A percentile compares a stretch with the other conserved stretches of the same genome.
phyloP scores from a whole-genome alignment of 805 yeast genomes.

The Candida hungchunana region DNA sequence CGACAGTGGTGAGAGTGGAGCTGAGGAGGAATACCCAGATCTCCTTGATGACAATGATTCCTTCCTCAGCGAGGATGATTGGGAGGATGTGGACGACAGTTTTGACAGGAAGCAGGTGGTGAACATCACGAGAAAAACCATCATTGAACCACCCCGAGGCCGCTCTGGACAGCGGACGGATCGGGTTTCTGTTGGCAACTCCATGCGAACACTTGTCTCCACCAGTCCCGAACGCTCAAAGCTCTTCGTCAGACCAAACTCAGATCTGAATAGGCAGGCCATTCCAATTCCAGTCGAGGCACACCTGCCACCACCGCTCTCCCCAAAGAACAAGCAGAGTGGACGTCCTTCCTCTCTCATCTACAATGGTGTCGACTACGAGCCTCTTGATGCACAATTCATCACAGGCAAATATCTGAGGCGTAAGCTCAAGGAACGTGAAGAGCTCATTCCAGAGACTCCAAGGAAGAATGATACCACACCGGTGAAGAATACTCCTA shows the following conservation, averaged over 20 bases:
- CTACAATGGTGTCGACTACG: conserved; percentile 35
- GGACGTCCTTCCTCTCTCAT: conserved; percentile 29
- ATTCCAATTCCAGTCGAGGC: conserved; percentile 37
- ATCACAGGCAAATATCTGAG: conserved; percentile 8
- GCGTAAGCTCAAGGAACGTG: conserved; percentile 2
- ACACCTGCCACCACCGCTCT: conserved; percentile 34
- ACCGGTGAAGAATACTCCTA: conserved; percentile 6
- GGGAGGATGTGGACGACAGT: conserved; percentile 10
- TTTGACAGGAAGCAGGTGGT: conserved; percentile 12
- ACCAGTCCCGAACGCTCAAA: conserved; percentile 21
- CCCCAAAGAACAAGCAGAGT: conserved; percentile 30
- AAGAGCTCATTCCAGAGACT: neutral
- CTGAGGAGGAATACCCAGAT: neutral
- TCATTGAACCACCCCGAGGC: conserved; percentile 11
- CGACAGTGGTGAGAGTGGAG: neutral
- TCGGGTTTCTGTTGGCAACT: conserved; percentile 17
- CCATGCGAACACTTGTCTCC: conserved; percentile 18
- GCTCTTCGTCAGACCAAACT: conserved; percentile 32
- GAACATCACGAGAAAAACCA: conserved; percentile 11
- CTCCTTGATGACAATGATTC: conserved; percentile 14
- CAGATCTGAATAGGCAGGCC: conserved; percentile 31
- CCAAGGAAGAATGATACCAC: neutral
- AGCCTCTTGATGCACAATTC: conserved; percentile 21
- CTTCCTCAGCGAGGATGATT: conserved; percentile 12
- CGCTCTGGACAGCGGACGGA: conserved; percentile 3